A percentile compares a stretch with the other conserved stretches of the same genome.
Conservation (phyloP, 352 stramenopile species). For the Pythium apleroticum region DNA sequence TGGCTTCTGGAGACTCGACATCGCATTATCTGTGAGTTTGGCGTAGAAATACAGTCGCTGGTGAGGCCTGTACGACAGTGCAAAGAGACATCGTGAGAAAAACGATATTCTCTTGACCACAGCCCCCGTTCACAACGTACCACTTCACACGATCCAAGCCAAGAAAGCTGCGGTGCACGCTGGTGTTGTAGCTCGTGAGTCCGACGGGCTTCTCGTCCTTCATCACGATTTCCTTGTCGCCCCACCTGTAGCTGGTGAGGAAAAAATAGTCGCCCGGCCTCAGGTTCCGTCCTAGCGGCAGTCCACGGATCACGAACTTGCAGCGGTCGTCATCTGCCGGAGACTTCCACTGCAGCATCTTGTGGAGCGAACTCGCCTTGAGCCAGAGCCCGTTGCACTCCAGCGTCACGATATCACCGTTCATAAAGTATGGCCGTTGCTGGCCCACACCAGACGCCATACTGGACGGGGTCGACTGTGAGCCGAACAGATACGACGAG, state of each 20-base stretch:
- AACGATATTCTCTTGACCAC: constrained; percentile 1
- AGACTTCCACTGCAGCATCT: constrained; percentile 86
- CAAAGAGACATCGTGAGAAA: background rate
- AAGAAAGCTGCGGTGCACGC: constrained; percentile 81
- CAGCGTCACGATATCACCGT: constrained; percentile 85
- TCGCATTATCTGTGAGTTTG: constrained; percentile 75
- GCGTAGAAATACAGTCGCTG: constrained; percentile 81
- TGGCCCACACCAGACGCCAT: background rate
- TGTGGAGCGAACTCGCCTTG: constrained; percentile 67
- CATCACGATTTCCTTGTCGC: constrained; percentile 85
- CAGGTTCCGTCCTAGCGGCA: constrained; percentile 72
- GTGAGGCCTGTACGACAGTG: constrained; percentile 34
- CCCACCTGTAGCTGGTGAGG: constrained; percentile 84
- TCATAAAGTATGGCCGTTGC: constrained; percentile 71
- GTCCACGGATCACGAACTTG: constrained; percentile 84
- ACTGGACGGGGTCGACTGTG: background rate
- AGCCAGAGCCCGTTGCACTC: constrained; percentile 89
- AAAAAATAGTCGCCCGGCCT: constrained; percentile 86
- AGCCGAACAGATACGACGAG: constrained; percentile 3
- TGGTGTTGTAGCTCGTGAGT: constrained; percentile 84
- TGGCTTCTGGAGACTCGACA: constrained; percentile 59
- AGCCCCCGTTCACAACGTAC: constrained; percentile 28
- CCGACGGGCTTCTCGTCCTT: constrained; percentile 75
- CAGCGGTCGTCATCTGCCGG: constrained; percentile 80
- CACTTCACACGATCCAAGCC: constrained; percentile 78